These are phyloP conservation scores for Rhododendron henanense DNA, from an alignment of 148 eudicot species.

Conservation along the genomic window DNA sequence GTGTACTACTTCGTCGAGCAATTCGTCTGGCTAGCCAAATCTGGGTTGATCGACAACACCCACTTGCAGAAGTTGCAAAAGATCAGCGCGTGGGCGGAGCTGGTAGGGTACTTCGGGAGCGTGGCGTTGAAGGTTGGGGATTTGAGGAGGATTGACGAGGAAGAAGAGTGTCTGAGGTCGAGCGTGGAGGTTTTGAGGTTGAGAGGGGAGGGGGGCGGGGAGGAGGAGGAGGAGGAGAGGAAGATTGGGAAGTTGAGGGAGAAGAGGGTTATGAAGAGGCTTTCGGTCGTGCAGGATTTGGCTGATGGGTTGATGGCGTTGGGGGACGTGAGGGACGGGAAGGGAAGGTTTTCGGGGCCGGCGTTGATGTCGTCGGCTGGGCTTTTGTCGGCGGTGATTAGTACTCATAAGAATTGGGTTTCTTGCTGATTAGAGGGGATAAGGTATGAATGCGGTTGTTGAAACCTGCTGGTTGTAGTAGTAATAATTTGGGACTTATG, in stretches of 20 bases:
- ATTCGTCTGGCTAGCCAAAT: conserved; percentile 72
- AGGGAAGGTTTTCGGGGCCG: conserved; percentile 57
- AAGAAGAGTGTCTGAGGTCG: conserved; percentile 42
- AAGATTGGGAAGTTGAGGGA: conserved; percentile 42
- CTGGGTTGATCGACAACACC: conserved; percentile 55
- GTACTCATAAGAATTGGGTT: conserved; percentile 87
- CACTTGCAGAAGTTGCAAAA: conserved; percentile 33
- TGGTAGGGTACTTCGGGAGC: conserved; percentile 78
- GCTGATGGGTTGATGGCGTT: conserved; percentile 92
- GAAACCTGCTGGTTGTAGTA: not conserved
- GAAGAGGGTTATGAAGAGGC: conserved; percentile 68
- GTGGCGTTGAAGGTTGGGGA: conserved; percentile 62
- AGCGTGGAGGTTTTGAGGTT: conserved; percentile 33
- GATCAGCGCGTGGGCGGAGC: conserved; percentile 83
- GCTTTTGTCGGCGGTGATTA: conserved; percentile 70
- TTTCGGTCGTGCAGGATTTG: conserved; percentile 78
- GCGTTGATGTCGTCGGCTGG: conserved; percentile 68
- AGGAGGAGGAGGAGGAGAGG: conserved; percentile 27
- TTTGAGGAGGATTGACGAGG: conserved; percentile 42
- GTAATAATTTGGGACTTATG: not conserved
- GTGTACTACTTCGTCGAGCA: conserved; percentile 81
- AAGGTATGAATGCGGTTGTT: conserved; percentile 5
- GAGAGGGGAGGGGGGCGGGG: conserved; percentile 38
- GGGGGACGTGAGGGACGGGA: conserved; percentile 68
- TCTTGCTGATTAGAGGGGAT: conserved; percentile 49